Base-by-base conservation (phyloP, 805 yeast species). In the Hyphopichia homilentoma region DNA sequence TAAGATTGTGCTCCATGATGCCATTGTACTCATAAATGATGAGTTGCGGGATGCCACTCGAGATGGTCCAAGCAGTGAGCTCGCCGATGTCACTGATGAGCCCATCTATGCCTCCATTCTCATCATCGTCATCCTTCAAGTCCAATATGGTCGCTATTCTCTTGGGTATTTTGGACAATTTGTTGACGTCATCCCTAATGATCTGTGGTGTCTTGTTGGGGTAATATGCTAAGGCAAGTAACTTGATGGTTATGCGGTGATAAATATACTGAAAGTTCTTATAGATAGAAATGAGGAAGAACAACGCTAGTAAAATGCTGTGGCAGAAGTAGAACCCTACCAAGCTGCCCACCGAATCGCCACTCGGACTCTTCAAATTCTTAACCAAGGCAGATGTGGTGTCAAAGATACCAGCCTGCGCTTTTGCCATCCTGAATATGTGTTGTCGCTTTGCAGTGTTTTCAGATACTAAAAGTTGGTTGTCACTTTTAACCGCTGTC, bases 81-180 rank as follows among this genome's bases (percentile, higher is more conserved):
- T 89, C 96, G 29, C 89, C 75, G 5, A 81, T 73, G 47, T 85
- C 85, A 43, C 76, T 79, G 47, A 89, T 67, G 26, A 90, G 65
- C 0, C 95, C 96, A 39, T 81, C 85, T 26, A 82, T 57, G 2
- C 97, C 97, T 20, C 95, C 96, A 38, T 88, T 90, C 47, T 86
- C 95, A 45, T 81, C 90, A 40, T 82, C 84, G 36, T 79, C 87
- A 17, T 81, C 73, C 49, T 79, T 80, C 52, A 79, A 71, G 44
- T 76, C 79, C 36, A 93, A 60, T n/a, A 90, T 78, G 14, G 84
- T 78, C 6, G 94, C 82, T 15, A 93, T 48, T 30, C 84, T 72
- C 42, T 70, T 73, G 3, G 98, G 98, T 16, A 87, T 71, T 57
- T 93, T 93, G 26, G 70, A 52, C 35, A 90, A 62, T 47, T 77